phyloP scores from a whole-genome alignment of 1,284 basidiomycete species.

The Microstroma glucosiphilum region DNA sequence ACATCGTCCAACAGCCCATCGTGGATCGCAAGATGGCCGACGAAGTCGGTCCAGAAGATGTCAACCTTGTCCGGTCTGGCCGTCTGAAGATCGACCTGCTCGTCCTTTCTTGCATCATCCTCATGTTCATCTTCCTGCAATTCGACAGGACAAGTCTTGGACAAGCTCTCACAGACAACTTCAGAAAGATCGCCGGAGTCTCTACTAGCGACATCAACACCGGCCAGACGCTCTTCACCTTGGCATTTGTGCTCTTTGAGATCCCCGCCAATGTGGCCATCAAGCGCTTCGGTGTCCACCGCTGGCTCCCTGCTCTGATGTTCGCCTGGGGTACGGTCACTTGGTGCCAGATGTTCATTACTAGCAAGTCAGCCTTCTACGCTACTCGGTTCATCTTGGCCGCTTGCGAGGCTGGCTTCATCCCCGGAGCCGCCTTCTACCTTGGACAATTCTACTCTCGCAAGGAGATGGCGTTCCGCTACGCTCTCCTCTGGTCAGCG shows the following conservation, averaged over 20 bases:
- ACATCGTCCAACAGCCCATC: neutral
- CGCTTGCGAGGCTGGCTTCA: conserved; percentile 59
- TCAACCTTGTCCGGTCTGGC: neutral
- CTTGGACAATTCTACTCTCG: conserved; percentile 46
- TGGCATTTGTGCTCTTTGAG: conserved; percentile 50
- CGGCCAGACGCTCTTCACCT: conserved; percentile 60
- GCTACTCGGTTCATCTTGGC: conserved; percentile 13
- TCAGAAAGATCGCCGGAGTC: conserved; percentile 60
- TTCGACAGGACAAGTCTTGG: conserved; percentile 56
- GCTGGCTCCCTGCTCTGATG: conserved; percentile 65
- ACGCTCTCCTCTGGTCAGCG: conserved; percentile 64
- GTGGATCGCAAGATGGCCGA: neutral
- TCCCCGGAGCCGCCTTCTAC: conserved; percentile 42
- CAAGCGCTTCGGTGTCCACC: conserved; percentile 65
- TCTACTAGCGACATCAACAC: conserved; percentile 63
- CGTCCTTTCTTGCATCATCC: conserved; percentile 2
- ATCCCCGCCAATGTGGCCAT: conserved; percentile 66
- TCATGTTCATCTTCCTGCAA: conserved; percentile 27
- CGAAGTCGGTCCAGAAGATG: neutral
- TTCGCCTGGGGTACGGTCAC: conserved; percentile 55
- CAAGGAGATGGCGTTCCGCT: conserved; percentile 58
- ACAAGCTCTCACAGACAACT: conserved; percentile 64
- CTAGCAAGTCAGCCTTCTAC: conserved; percentile 12
- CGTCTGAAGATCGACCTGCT: neutral
- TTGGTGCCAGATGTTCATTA: conserved; percentile 55